Percentiles rank a stretch among this genome's conserved stretches.
Evolutionary conservation across 148 eudicot genomes (phyloP).

Genomic region (Camellia sinensis): DNA sequence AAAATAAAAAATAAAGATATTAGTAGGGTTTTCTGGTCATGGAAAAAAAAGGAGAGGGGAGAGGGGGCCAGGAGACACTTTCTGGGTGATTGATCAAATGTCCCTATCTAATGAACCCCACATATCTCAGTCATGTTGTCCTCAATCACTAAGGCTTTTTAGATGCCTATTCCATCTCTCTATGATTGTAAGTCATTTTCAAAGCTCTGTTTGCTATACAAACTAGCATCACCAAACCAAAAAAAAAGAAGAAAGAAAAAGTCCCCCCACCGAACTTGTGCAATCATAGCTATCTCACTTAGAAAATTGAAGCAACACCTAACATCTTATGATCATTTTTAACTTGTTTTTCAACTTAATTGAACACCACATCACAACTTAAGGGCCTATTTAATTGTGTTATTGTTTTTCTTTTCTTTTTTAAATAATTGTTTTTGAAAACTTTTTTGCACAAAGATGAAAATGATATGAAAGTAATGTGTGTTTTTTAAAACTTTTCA

Average conservation of each 20-base stretch:
- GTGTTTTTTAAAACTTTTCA: too few species aligned
- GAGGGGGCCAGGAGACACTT: background rate
- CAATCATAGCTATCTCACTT: slow-evolving; percentile 12
- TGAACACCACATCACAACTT: background rate
- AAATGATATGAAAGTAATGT: too few species aligned
- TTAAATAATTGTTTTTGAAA: too few species aligned
- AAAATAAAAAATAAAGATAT: too few species aligned
- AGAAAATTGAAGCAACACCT: background rate
- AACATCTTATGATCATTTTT: background rate
- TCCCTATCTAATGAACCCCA: slow-evolving; percentile 29
- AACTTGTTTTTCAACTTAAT: background rate
- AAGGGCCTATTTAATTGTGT: too few species aligned
- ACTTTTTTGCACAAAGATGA: too few species aligned
- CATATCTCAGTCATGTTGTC: slow-evolving; percentile 36
- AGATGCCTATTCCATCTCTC: slow-evolving; percentile 39
- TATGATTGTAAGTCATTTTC: slow-evolving; percentile 40
- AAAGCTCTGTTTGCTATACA: slow-evolving; percentile 25
- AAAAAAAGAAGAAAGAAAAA: background rate
- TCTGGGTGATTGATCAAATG: slow-evolving; percentile 12
- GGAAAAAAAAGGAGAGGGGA: background rate
- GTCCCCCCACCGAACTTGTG: slow-evolving; percentile 26
- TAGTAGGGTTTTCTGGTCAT: background rate
- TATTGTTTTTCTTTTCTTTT: too few species aligned
- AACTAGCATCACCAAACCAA: slow-evolving; percentile 25
- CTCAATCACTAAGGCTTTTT: slow-evolving; percentile 17